Conservation (phyloP, 768 basidiomycete species). For the Lactifluus echinatus region DNA sequence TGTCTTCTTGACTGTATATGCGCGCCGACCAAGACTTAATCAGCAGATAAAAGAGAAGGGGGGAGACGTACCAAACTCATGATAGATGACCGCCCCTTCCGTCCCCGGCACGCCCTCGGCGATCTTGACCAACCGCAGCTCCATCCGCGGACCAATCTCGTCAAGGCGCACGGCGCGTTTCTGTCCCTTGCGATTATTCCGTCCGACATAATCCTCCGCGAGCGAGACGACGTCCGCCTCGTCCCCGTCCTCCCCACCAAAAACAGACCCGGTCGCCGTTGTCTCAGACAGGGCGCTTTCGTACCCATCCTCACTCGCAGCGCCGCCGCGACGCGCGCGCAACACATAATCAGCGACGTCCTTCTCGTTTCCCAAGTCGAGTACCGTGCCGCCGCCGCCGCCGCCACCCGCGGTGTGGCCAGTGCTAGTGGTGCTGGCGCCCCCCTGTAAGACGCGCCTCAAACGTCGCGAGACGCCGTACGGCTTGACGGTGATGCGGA, state of each 20-base stretch:
- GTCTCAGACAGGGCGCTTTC: slow-evolving; percentile 62
- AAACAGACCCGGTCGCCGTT: too few relatives aligned
- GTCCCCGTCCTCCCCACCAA: slow-evolving; percentile 68
- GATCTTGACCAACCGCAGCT: slow-evolving; percentile 87
- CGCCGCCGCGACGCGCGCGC: slow-evolving; percentile 39
- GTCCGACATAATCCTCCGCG: slow-evolving; percentile 88
- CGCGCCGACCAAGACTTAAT: not conserved
- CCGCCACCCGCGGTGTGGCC: not conserved
- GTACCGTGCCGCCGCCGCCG: slow-evolving; percentile 31
- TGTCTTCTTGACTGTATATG: slow-evolving; percentile 70
- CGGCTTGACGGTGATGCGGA: slow-evolving; percentile 89
- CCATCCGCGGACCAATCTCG: slow-evolving; percentile 94
- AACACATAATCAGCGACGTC: slow-evolving; percentile 95
- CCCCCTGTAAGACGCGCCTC: slow-evolving; percentile 72
- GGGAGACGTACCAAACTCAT: slow-evolving; percentile 70
- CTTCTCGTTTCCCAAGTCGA: slow-evolving; percentile 82
- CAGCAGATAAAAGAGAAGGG: not conserved
- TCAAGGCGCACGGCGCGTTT: slow-evolving; percentile 86
- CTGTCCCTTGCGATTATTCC: slow-evolving; percentile 89
- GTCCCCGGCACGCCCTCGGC: slow-evolving; percentile 90
- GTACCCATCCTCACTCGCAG: slow-evolving; percentile 53
- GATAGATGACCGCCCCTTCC: slow-evolving; percentile 89
- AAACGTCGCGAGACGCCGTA: slow-evolving; percentile 92
- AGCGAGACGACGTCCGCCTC: slow-evolving; percentile 75
- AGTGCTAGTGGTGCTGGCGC: slow-evolving; percentile 23